Base-by-base conservation (phyloP, 164 flowering plant species). In the Paratinospora sagittata region DNA sequence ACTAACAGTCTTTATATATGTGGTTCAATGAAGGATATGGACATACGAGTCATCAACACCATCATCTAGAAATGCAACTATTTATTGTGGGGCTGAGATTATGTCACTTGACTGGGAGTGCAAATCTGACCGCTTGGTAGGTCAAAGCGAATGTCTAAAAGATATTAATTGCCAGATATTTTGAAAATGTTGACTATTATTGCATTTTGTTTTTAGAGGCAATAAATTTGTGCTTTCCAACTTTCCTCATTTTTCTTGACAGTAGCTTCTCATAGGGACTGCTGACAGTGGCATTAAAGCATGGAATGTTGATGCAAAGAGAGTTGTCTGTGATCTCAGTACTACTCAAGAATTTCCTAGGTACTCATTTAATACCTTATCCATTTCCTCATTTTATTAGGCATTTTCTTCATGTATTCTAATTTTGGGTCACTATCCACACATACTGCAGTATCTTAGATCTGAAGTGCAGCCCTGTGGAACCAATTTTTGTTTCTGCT, bases 271-370 rank as follows among this genome's bases (percentile, higher is more conserved):
- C 78, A 91, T 94, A 74, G 98, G 97, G 74, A 91, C 97, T 76
- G 89, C 92, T 77, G 86, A 88, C 86, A 92, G 93, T 39, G 92
- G 97, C 73, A 87, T 94, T 71, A 94, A 94, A 83, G 97, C 98
- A 73, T 94, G 98, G 98, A 94, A 94, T 83, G 98, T 87, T 74
- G 98, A 94, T 85, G 96, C 98, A 72, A 94, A 94, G 82, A 85
- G 97, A 82, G 98, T 94, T 75, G 97, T 91, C 21, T 94, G 98
- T 79, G 97, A 94, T 84, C 89, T 94, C 67, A 84, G 72, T 77
- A 88, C 97, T 55, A 81, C 84, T 69, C 83, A 85, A 76, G 84
- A 83, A 77, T 91, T 81, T 82, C 97, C 93, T 27, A 91, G 92
- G 98, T 90, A 72, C 60, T 62, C 9, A 30, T 63, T 62, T 5